Percentiles rank a stretch among this genome's conserved stretches.
Conservation (phyloP, 177 flowering plant genomes). For the Telopea speciosissima region DNA sequence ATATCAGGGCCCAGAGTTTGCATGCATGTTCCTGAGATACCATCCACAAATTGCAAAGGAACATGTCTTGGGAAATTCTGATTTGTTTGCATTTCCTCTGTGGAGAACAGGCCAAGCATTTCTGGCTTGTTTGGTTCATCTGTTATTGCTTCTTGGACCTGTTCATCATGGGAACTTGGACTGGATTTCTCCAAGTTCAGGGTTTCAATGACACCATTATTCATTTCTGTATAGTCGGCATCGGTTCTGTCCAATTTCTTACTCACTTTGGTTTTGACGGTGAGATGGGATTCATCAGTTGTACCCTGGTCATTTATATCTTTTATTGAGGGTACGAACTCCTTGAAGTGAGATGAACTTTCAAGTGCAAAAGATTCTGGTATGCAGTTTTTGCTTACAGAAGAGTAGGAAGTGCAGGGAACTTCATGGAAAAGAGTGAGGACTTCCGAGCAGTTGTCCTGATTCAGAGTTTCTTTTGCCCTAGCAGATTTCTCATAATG, state of each 20-base stretch:
- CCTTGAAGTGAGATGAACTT: conserved; percentile 31
- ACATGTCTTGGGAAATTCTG: conserved; percentile 59
- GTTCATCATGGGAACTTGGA: conserved; percentile 19
- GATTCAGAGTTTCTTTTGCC: conserved; percentile 29
- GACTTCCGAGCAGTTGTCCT: conserved; percentile 40
- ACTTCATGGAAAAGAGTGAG: conserved; percentile 40
- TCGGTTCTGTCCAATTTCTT: conserved; percentile 21
- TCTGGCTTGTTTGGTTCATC: conserved; percentile 19
- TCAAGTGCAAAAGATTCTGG: conserved; percentile 18
- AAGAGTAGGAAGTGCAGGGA: conserved; percentile 41
- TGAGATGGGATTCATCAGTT: conserved; percentile 26
- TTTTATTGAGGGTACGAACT: conserved; percentile 40
- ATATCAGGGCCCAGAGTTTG: conserved; percentile 24
- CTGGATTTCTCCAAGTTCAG: conserved; percentile 19
- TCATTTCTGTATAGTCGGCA: conserved; percentile 16
- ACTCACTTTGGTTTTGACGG: conserved; percentile 21
- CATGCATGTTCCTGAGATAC: conserved; percentile 27
- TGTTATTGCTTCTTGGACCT: conserved; percentile 17
- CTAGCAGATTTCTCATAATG: conserved; percentile 31
- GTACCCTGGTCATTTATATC: conserved; percentile 23
- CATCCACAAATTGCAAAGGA: conserved; percentile 59
- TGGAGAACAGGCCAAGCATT: conserved; percentile 16
- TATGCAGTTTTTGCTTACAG: conserved; percentile 30
- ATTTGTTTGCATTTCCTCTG: conserved; percentile 30
- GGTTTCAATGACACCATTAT: conserved; percentile 18